Base-by-base conservation (phyloP, 2,329 filamentous ascomycete genomes). In the Monosporascus sp. region DNA sequence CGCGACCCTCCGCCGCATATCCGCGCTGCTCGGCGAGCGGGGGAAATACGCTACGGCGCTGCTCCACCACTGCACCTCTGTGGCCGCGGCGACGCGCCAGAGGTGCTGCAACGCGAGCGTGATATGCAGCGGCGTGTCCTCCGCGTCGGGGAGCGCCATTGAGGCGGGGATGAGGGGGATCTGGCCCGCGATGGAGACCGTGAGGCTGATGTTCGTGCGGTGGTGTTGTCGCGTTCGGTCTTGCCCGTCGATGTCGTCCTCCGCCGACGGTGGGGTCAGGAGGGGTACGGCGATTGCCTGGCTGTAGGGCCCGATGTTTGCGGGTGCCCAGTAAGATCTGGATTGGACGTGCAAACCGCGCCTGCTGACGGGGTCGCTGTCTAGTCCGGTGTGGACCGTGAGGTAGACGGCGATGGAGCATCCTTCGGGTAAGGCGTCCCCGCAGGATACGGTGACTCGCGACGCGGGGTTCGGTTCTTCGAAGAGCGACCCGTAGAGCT, bases 241-340 rank as follows among this genome's bases (percentile, higher is more conserved):
- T 48, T 37, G 27, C 14, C 56, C 49, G 36, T 57, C 50, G 11
- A 65, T 64, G 20, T 63, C 56, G 27, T 67, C 50, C 3, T 62
- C 60, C 8, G 67, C 54, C 67, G 71, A 11, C 11, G 51, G 46
- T 15, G 48, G 47, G 37, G 46, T 36, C 8, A 69, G 48, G 1
- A 77, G 63, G 11, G 75, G 74, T 11, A 83, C 72, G 2, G 80
- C 77, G 48, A 94, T 84, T 4, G 91, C 90, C 72, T 99, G 94
- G 52, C 92, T 97, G 70, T 97, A 97, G 0, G 94, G 94, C 0
- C 94, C 94, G 51, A 99, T 97, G 65, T 97, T 97, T 20, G 94
- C 93, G 0, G 94, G 94, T 0, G 94, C 94, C 94, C 94, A 99
- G 76, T 97, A 97, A 11, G 90, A 96, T 39, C 89, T 79, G 3